Base-by-base conservation (phyloP, 345 rosid species). In the Noccaea bulbosa region DNA sequence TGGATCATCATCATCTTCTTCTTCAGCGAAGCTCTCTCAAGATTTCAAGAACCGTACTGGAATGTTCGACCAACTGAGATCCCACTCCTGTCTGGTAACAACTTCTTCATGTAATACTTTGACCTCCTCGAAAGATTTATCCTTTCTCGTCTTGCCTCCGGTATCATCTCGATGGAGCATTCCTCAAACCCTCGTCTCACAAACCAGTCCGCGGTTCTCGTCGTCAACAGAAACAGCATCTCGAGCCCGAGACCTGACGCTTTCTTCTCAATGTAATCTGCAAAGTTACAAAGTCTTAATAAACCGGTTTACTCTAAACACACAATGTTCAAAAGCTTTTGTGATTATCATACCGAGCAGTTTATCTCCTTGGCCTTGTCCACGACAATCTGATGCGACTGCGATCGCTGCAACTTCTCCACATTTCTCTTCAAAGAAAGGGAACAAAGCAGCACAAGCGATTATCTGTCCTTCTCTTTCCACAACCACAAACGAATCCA, bases 281-380 rank as follows among this genome's bases (percentile, higher is more conserved):
- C 77, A 80, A 37, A 10, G 8, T 58, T 51, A 2, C 24, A 52
- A 0, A 15, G 7, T 40, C 12, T 24, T 15, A 37, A 47, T 20
- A 46, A 47, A 45, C 55, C 17, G 7, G 4, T 9, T 27, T 47
- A 56, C 44, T 58, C 0, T 2, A 48, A 17, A 27, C 43, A 27
- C 30, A 70, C 9, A 70, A 3, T 15, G 22, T 17, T 32, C 9
- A 14, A 27, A 59, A 7, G 34, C 2, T 39, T 39, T 38, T 60
- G 52, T 60, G 47, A 62, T 27, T 75, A 27, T 27, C 22, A 39
- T 86, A 93, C 98, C 98, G 4, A 93, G 93, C 58, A 91, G 78
- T 81, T 93, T 93, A 76, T 93, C 98, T 55, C 98, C 98, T 34
- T 88, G 97, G 63, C 97, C 97, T 84, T 93, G 97, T 56, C 98